Percentiles rank a stretch among this genome's conserved stretches.
Conservation (phyloP, 331 rosid species). For the Cydonia oblonga region DNA sequence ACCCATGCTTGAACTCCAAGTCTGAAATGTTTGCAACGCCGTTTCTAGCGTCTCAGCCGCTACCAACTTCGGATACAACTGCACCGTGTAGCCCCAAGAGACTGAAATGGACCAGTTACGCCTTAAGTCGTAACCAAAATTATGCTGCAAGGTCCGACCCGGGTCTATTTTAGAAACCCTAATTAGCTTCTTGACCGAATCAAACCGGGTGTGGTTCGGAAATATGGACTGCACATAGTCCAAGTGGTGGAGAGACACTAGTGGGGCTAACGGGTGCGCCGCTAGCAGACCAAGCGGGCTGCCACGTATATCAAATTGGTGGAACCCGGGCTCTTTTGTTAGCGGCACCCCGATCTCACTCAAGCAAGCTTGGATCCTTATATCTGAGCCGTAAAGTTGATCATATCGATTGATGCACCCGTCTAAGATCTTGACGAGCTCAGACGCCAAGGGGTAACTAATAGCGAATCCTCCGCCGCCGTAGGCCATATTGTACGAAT, state of each 20-base stretch:
- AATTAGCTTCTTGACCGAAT: conserved; percentile 18
- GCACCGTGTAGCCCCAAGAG: conserved; percentile 57
- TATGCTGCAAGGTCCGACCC: conserved; percentile 44
- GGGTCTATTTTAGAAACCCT: conserved; percentile 28
- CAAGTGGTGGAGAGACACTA: conserved; percentile 67
- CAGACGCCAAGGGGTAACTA: conserved; percentile 51
- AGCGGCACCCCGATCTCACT: conserved; percentile 63
- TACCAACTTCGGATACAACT: conserved; percentile 33
- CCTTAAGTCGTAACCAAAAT: conserved; percentile 36
- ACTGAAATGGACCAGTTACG: conserved; percentile 60
- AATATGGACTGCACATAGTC: conserved; percentile 41
- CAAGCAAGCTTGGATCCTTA: conserved; percentile 50
- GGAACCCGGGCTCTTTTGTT: conserved; percentile 59
- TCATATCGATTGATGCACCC: conserved; percentile 56
- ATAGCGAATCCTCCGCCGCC: conserved; percentile 74
- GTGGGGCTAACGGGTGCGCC: conserved; percentile 57
- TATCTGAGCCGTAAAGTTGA: conserved; percentile 42
- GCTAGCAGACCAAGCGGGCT: conserved; percentile 46
- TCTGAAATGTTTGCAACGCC: conserved; percentile 29
- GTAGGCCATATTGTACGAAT: conserved; percentile 46
- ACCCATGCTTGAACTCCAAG: conserved; percentile 32
- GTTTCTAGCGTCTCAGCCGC: conserved; percentile 37
- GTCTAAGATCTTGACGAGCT: conserved; percentile 48
- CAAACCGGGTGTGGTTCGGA: conserved; percentile 24
- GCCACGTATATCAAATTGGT: conserved; percentile 66